phyloP scores from a whole-genome alignment of 305 asterid genomes.

The Ilex paraguariensis region DNA sequence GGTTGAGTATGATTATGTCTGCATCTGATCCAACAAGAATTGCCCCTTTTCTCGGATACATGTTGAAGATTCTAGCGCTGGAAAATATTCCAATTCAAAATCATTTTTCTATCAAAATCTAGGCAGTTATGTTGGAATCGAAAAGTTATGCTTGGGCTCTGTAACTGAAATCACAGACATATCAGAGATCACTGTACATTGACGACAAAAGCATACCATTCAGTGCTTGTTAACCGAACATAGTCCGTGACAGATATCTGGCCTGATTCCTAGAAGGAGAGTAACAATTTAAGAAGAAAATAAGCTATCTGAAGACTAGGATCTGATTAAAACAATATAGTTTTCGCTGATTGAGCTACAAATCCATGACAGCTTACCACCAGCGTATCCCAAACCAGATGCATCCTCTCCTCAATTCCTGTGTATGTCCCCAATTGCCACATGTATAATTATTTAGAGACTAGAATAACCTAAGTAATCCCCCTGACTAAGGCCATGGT shows the following conservation, averaged over 20 bases:
- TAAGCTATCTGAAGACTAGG: background rate
- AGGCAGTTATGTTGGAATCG: background rate
- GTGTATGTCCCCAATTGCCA: background rate
- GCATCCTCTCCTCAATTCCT: constrained; percentile 99
- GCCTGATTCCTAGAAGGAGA: constrained; percentile 63
- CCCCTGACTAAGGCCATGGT: too few relatives aligned
- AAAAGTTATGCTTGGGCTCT: background rate
- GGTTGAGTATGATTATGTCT: constrained; percentile 81
- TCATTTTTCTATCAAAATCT: background rate
- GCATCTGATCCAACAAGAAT: constrained; percentile 92
- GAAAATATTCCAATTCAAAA: constrained; percentile 1
- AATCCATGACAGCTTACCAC: constrained; percentile 57
- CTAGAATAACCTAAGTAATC: background rate
- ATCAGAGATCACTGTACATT: background rate
- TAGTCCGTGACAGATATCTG: constrained; percentile 72
- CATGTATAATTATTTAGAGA: background rate
- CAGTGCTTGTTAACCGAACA: constrained; percentile 84
- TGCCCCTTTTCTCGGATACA: constrained; percentile 95
- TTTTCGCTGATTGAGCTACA: background rate
- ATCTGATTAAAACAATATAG: background rate
- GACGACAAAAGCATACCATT: constrained; percentile 50
- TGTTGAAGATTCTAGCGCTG: constrained; percentile 91
- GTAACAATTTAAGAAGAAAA: constrained; percentile 4
- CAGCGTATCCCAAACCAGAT: constrained; percentile 92
- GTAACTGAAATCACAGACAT: background rate